Base-by-base conservation (phyloP, 2,329 filamentous ascomycete genomes). In the Stemphylium beticola region DNA sequence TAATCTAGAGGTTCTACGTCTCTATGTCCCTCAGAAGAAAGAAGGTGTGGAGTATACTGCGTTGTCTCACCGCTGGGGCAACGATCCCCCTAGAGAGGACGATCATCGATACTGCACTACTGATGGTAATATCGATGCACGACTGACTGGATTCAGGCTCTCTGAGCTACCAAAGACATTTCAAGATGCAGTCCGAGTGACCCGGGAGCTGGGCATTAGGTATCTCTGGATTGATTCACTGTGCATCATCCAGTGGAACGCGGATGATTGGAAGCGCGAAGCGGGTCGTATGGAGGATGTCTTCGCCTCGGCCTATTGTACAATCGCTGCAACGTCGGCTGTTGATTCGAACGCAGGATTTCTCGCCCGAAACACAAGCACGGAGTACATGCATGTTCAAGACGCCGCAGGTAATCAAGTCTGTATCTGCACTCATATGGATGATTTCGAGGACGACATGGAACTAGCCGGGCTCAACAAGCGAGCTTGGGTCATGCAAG, bases 401-500 rank as follows among this genome's bases (percentile, higher is more conserved):
- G 46, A 53, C 34, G 29, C 32, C 24, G 39, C 46, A 32, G 53
- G 51, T 20, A 41, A 45, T 43, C 24, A 41, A 15, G 22, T 41
- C 7, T 48, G 26, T 17, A 17, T 40, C 15, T 32, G 24, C 36
- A 46, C 20, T 26, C n/a, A n/a, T n/a, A n/a, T n/a, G n/a, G n/a
- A n/a, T n/a, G n/a, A n/a, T n/a, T n/a, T n/a, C n/a, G n/a, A 57
- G 22, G 42, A 47, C 4, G 44, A 59, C 43, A 47, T 61, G 10
- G 50, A 40, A 14, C 40, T 49, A 6, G 57, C 51, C 33, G 36
- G 14, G 36, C 57, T 67, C n/a, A 64, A 65, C 49, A 62, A 14
- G 12, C 51, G 61, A 47, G 63, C 55, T 31, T 66, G 59, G 65
- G 65, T 65, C 5, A 42, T 67, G 42, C 58, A 67, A 46, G 64